Conservation (phyloP, 306 rosid genomes). For the Boehmeria nivea region DNA sequence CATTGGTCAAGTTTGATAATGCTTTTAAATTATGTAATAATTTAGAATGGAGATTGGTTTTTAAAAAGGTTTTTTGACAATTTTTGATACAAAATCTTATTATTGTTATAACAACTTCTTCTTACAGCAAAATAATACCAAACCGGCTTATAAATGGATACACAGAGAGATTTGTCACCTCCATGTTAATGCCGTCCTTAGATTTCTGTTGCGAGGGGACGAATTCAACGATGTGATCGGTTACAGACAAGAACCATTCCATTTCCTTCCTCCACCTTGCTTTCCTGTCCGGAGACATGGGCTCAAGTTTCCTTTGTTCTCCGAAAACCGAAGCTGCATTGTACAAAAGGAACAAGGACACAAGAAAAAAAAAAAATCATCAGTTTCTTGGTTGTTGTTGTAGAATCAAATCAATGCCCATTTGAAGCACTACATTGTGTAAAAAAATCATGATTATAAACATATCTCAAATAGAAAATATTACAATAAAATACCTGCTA, state of each 20-base stretch:
- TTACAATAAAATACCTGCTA: constrained; percentile 49
- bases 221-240: constrained; percentile 87
- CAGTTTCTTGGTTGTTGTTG: background rate
- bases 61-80: too few species aligned
- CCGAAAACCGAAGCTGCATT: constrained; percentile 83
- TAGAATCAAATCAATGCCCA: background rate
- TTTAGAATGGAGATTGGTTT: too few species aligned
- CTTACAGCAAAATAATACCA: too few species aligned
- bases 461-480: too few species aligned
- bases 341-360: constrained; percentile 13
- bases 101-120: too few species aligned
- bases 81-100: too few species aligned
- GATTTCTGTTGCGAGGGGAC: constrained; percentile 65
- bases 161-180: constrained; percentile 34
- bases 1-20: too few species aligned
- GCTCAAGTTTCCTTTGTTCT: constrained; percentile 64
- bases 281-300: constrained; percentile 63
- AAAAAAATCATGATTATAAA: too few species aligned
- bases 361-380: background rate
- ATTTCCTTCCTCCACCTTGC: constrained; percentile 81
- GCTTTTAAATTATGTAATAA: too few species aligned
- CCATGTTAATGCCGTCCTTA: constrained; percentile 73
- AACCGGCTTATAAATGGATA: background rate
- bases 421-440: too few species aligned
- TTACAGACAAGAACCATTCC: constrained; percentile 82